Evolutionary conservation across 257 asterid genomes (phyloP).

Genomic region (Nicotiana attenuata): DNA sequence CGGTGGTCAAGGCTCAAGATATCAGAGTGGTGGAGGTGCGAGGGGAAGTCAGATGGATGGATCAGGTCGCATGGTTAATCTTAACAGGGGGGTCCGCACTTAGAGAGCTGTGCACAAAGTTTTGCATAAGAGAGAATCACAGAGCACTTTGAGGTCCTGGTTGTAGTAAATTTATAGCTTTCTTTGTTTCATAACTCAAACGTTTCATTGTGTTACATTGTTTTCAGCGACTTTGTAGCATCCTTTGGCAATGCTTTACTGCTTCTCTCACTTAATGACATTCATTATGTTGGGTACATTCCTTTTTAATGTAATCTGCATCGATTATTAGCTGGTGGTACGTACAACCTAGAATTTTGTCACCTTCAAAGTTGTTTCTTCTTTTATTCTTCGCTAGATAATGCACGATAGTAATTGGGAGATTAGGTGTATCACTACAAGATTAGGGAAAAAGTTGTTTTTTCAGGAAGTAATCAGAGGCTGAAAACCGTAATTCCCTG

Average conservation of each 20-base stretch:
- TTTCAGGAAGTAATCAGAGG: no score
- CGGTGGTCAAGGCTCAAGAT: constrained; percentile 39
- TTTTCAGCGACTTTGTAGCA: neutral
- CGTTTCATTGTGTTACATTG: neutral
- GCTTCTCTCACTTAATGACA: no score
- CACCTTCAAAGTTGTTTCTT: no score
- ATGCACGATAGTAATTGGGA: no score
- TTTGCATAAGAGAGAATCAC: neutral
- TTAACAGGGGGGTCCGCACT: constrained; percentile 61
- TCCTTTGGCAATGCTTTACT: neutral
- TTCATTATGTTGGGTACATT: no score
- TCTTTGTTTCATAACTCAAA: neutral
- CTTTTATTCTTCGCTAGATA: no score
- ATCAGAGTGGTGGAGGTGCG: constrained; percentile 40
- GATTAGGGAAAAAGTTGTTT: no score
- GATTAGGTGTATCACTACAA: no score
- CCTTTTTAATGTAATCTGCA: no score
- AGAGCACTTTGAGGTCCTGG: neutral
- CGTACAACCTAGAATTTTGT: no score
- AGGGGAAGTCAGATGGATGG: constrained; percentile 61
- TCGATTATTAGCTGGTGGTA: no score
- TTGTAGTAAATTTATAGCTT: neutral
- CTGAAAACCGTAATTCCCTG: no score
- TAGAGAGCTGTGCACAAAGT: constrained; percentile 13
- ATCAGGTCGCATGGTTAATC: constrained; percentile 76